Base-by-base conservation (phyloP, 2,329 filamentous ascomycete species). In the Paecilomyces formosus region DNA sequence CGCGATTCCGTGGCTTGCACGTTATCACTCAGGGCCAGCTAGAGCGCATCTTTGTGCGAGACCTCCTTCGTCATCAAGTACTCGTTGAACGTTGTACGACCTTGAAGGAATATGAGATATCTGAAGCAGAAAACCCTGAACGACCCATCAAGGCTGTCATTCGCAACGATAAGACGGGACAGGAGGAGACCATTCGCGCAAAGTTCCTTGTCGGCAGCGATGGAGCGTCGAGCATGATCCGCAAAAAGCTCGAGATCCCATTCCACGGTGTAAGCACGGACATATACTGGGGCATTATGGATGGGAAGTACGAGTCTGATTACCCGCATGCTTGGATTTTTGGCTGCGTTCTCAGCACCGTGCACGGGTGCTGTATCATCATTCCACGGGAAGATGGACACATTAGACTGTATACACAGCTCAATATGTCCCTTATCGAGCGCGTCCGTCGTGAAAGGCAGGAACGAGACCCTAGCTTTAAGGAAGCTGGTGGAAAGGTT, bases 11-110 rank as follows among this genome's bases (percentile, higher is more conserved):
- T 35, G 72, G 73, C 12, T 53, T 73, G 3, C 69, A 74, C 56
- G 64, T 74, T 58, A 71, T 74, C 55, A 72, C 73, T 0, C 72
- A 76, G 53, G 68, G 72, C 1, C 73, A 74, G 57, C 54, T 75
- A 8, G 72, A 75, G 60, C 61, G 67, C 12, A 71, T 76, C 33
- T 75, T 68, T 55, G 65, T 76, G 22, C 66, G 73, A 6, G 73
- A 76, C 57, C 59, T 76, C 5, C 49, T 65, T 3, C 65, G 73
- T 0, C 72, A 76, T 54, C 60, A 67, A 39, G 60, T 62, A 2
- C 60, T 74, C 1, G 71, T 74, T 35, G 31, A 35, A 35, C 31
- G 31, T 15, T 35, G 31, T 15, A 35, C 31, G 9, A 35, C 31
- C 11, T 35, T 35, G 31, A 35, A 35, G 31, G 31, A 35, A 35